phyloP scores from a whole-genome alignment of 129 eudicot genomes.

The Centrapalus pauciflorus region DNA sequence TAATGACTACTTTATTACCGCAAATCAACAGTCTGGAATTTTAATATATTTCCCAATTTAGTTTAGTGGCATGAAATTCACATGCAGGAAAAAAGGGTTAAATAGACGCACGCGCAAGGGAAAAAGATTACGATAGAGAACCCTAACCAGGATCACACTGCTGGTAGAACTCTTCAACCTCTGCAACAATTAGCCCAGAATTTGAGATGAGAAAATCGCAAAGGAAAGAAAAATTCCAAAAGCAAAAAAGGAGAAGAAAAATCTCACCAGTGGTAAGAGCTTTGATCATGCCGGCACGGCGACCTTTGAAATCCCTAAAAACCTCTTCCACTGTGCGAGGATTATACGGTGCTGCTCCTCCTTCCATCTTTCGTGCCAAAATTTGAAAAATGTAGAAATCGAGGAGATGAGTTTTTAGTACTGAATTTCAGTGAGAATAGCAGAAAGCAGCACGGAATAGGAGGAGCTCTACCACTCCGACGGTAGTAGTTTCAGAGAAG shows the following conservation, averaged over 20 bases:
- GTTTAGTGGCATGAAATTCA: slow-evolving; percentile 23
- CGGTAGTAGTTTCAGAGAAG: not conserved
- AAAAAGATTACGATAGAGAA: not conserved
- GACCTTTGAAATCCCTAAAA: slow-evolving; percentile 78
- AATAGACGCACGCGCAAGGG: not conserved
- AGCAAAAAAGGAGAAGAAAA: not conserved
- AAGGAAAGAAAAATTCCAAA: not conserved
- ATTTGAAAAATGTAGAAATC: slow-evolving; percentile 3
- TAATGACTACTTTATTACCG: not conserved
- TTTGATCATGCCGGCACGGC: slow-evolving; percentile 67
- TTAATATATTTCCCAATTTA: not conserved
- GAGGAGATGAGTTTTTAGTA: slow-evolving; percentile 4
- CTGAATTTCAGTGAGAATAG: not conserved
- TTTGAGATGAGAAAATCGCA: not conserved
- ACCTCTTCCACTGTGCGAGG: slow-evolving; percentile 85
- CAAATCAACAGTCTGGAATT: not conserved
- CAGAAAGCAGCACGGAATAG: not conserved
- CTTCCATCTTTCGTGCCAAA: slow-evolving; percentile 18
- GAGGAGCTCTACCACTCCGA: not conserved
- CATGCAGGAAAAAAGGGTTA: slow-evolving; percentile 11
- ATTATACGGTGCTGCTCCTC: slow-evolving; percentile 48
- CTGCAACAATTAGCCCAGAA: slow-evolving; percentile 36
- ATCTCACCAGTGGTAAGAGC: slow-evolving; percentile 72
- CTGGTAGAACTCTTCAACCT: slow-evolving; percentile 65
- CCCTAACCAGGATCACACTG: slow-evolving; percentile 84